Evolutionary conservation across 2,329 filamentous ascomycete genomes (phyloP).

Genomic region (Sordariomycetes sp.): DNA sequence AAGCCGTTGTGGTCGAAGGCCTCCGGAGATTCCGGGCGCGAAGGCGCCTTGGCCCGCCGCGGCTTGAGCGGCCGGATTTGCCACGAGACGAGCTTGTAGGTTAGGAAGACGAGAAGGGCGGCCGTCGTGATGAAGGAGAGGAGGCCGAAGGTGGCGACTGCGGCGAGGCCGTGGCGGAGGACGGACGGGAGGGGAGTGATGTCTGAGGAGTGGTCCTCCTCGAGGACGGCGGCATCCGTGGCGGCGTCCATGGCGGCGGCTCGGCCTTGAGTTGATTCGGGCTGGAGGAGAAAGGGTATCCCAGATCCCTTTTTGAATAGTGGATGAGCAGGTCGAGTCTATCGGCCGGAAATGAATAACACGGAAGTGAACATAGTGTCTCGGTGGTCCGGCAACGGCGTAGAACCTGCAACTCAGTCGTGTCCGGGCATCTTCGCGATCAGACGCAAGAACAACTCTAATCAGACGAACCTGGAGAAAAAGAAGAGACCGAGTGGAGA

Average conservation of each 20-base stretch:
- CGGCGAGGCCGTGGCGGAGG: slow-evolving; percentile 22
- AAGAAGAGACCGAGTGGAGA: neutral
- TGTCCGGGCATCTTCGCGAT: neutral
- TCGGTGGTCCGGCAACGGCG: neutral
- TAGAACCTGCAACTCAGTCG: neutral
- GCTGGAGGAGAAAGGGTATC: neutral
- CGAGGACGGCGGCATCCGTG: slow-evolving; percentile 8
- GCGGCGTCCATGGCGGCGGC: neutral
- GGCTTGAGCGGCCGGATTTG: slow-evolving; percentile 12
- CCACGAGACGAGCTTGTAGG: slow-evolving; percentile 23
- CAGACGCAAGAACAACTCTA: neutral
- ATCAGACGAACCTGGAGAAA: neutral
- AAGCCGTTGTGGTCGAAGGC: slow-evolving; percentile 22
- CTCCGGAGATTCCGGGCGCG: slow-evolving; percentile 19
- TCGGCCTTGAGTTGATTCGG: neutral
- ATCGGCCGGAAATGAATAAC: neutral
- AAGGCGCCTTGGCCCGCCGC: slow-evolving; percentile 1
- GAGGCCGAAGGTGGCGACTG: slow-evolving; percentile 23
- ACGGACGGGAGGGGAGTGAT: slow-evolving; percentile 22
- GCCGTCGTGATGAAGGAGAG: slow-evolving; percentile 23
- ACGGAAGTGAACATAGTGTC: neutral
- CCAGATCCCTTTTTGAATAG: neutral
- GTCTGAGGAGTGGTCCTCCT: slow-evolving; percentile 15
- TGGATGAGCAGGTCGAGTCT: neutral
- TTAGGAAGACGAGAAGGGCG: slow-evolving; percentile 21